A percentile compares a stretch with the other conserved stretches of the same genome.
Evolutionary conservation across 495 filamentous ascomycete species (phyloP).

Genomic region (Penicillium longicatenatum): DNA sequence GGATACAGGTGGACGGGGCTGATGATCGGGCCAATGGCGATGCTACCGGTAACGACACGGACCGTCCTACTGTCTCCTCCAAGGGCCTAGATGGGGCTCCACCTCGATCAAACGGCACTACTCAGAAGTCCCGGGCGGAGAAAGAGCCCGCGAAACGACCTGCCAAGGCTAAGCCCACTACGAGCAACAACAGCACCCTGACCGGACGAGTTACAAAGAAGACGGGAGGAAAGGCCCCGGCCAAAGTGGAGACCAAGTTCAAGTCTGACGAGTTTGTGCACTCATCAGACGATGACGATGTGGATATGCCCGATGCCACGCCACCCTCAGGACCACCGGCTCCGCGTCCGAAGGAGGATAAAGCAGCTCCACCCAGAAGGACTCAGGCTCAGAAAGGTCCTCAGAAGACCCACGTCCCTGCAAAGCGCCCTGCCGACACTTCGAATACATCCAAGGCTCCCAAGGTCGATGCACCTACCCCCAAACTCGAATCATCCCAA

Average conservation of each 20-base stretch:
- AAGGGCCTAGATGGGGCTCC: constrained; percentile 52
- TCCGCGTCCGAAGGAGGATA: constrained; percentile 19
- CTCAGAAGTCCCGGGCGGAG: constrained; percentile 32
- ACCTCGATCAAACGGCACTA: constrained; percentile 59
- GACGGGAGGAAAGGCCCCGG: constrained; percentile 47
- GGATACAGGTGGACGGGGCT: constrained; percentile 57
- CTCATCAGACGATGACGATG: constrained; percentile 74
- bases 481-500: constrained; percentile 28
- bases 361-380: constrained; percentile 16
- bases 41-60: constrained; percentile 54
- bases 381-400: constrained; percentile 14
- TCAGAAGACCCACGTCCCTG: constrained; percentile 11
- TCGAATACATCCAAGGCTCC: constrained; percentile 20
- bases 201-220: constrained; percentile 56
- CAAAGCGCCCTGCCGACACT: constrained; percentile 19
- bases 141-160: constrained; percentile 65
- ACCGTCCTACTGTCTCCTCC: constrained; percentile 48
- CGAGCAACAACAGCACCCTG: constrained; percentile 50
- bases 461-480: constrained; percentile 24
- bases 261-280: constrained; percentile 76
- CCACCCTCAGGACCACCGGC: constrained; percentile 24
- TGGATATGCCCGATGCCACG: constrained; percentile 47
- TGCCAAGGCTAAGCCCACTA: constrained; percentile 54
- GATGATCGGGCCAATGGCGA: constrained; percentile 49
- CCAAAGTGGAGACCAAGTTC: constrained; percentile 49